Percentiles rank a stretch among this genome's conserved stretches.
Conservation (phyloP, 2,329 filamentous ascomycete genomes). For the Ceratocystis papillata region DNA sequence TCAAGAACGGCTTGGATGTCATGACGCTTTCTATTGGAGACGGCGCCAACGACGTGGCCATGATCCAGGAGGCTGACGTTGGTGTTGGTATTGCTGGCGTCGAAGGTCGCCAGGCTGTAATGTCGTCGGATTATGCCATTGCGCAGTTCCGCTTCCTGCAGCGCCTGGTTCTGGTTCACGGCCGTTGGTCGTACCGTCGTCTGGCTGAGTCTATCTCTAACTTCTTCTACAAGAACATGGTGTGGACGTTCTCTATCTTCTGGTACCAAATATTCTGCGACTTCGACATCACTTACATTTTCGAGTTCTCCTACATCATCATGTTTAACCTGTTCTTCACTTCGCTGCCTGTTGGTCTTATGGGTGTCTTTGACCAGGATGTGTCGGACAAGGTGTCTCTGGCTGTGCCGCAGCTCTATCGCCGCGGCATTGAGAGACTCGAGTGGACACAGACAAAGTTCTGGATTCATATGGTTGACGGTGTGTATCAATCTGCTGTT, state of each 20-base stretch:
- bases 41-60: constrained; percentile 90
- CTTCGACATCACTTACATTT: constrained; percentile 93
- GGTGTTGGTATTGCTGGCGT: constrained; percentile 90
- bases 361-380: constrained; percentile 95
- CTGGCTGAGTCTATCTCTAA: constrained; percentile 91
- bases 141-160: constrained; percentile 86
- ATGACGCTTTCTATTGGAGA: constrained; percentile 83
- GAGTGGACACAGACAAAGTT: constrained; percentile 97
- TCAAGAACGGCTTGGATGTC: constrained; percentile 87
- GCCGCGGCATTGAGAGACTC: constrained; percentile 84
- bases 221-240: constrained; percentile 99
- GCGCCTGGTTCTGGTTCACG: constrained; percentile 76
- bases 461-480: constrained; percentile 94
- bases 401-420: constrained; percentile 89
- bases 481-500: constrained; percentile 86
- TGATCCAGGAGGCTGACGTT: constrained; percentile 97
- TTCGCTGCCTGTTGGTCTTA: constrained; percentile 83
- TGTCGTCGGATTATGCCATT: constrained; percentile 94
- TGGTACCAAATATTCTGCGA: constrained; percentile 96
- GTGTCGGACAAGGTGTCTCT: constrained; percentile 89
- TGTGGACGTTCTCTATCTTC: constrained; percentile 94
- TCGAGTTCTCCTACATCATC: constrained; percentile 95
- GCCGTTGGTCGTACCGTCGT: constrained; percentile 90
- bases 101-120: constrained; percentile 83
- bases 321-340: constrained; percentile 96